These are phyloP conservation scores for Tolypocladium album DNA, from an alignment of 2,329 filamentous ascomycete genomes.

Conservation along the genomic window DNA sequence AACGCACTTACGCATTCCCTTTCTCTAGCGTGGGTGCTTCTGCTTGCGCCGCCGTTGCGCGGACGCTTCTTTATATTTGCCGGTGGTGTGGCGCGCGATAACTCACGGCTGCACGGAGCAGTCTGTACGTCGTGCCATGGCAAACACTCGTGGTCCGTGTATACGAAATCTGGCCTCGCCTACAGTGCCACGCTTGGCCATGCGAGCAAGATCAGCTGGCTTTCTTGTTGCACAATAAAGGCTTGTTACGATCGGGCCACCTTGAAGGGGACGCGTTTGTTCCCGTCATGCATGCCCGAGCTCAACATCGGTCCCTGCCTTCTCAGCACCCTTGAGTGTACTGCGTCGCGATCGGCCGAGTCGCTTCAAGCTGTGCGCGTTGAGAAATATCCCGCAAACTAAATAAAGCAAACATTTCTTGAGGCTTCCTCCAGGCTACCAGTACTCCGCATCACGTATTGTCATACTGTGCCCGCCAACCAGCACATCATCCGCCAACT, in stretches of 20 bases:
- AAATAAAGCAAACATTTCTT: not conserved
- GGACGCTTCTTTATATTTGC: not conserved
- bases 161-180: too few species aligned
- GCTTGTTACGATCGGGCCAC: too few species aligned
- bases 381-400: not conserved
- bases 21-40: not conserved
- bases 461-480: too few species aligned
- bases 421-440: not conserved
- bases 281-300: too few species aligned
- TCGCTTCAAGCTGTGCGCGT: not conserved
- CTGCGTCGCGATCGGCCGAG: not conserved
- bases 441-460: not conserved
- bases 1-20: not conserved
- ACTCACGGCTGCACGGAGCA: too few species aligned
- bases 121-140: too few species aligned
- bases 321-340: not conserved
- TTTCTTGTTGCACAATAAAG: not conserved
- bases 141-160: too few species aligned
- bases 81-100: too few species aligned
- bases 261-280: too few species aligned
- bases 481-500: not conserved
- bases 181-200: too few species aligned
- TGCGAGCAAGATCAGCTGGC: not conserved
- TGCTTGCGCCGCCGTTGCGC: not conserved
- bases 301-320: too few species aligned